Evolutionary conservation across 2,329 filamentous ascomycete genomes (phyloP).

Genomic region (Exutisphaerella laricina): DNA sequence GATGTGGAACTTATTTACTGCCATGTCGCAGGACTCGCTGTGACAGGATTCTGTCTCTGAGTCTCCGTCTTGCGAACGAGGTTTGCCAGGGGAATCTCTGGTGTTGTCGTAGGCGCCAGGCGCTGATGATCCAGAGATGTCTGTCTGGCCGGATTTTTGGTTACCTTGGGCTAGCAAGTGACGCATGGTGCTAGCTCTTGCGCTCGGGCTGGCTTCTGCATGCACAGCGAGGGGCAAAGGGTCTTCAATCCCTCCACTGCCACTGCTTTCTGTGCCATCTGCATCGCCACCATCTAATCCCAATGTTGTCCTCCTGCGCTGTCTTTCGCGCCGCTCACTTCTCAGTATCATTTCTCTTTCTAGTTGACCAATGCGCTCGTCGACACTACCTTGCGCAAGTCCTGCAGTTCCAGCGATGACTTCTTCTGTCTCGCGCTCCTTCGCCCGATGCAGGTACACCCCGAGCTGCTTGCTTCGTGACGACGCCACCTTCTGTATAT

Average conservation of each 20-base stretch:
- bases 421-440: constrained; percentile 49
- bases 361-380: constrained; percentile 50
- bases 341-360: constrained; percentile 50
- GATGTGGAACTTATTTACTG: constrained; percentile 27
- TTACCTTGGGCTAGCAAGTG: constrained; percentile 26
- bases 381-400: constrained; percentile 42
- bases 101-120: background rate
- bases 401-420: constrained; percentile 35
- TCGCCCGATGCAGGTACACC: constrained; percentile 55
- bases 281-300: constrained; percentile 18
- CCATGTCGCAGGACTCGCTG: constrained; percentile 22
- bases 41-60: constrained; percentile 11
- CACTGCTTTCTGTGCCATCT: constrained; percentile 38
- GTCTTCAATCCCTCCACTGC: constrained; percentile 43
- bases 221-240: constrained; percentile 27
- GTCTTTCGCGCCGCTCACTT: constrained; percentile 30
- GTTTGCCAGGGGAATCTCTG: background rate
- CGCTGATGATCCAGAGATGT: constrained; percentile 16
- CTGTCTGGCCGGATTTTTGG: constrained; percentile 26
- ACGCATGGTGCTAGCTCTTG: constrained; percentile 22
- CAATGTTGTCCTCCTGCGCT: constrained; percentile 21
- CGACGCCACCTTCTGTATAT: constrained; percentile 54
- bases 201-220: constrained; percentile 8
- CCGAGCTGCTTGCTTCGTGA: constrained; percentile 53
- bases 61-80: background rate